Base-by-base conservation (phyloP, 179 eudicot species). In the Corrigiola litoralis region DNA sequence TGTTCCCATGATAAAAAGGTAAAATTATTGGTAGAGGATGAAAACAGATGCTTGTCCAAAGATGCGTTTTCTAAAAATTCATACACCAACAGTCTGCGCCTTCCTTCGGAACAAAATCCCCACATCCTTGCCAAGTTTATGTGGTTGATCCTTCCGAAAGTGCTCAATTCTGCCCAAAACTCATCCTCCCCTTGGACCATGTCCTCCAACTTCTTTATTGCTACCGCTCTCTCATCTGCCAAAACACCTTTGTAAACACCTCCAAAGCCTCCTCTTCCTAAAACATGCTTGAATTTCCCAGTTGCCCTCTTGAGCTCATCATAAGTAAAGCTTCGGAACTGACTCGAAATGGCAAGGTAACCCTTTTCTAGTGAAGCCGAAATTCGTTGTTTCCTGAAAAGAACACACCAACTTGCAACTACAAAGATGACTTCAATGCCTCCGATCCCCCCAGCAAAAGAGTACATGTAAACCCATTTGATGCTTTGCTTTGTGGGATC, bases 151-250 rank as follows among this genome's bases (percentile, higher is more conserved):
- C 75, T 78, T 7, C 87, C 81, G 21, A 83, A 69, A 18, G 67
- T 81, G 73, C 80, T 80, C 54, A 80, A 79, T 67, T 83, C 87
- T 8, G 85, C 81, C 83, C 79, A 81, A 52, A 83, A 83, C 25
- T 78, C 85, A 41, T 79, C 80, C 37, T 76, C 80, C 34, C 77
- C 87, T 58, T 73, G 79, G 25, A 66, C 55, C 18, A 69, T 54
- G 5, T 63, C 77, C 28, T 77, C 85, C 36, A 81, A 46, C 62
- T 75, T 75, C 70, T 83, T 83, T 27, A 81, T 81, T 0, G 81
- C 87, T 16, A 79, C 72, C 42, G 41, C 70, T 6, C 81, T 72
- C 8, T 62, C 81, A 29, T 66, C 70, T 1, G 42, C 56, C 45
- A 80, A 72, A 54, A 72, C 64, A 16, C 87, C 87, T 47, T 76